Conservation (phyloP, 1,284 basidiomycete genomes). For the Trichosporon inkin region DNA sequence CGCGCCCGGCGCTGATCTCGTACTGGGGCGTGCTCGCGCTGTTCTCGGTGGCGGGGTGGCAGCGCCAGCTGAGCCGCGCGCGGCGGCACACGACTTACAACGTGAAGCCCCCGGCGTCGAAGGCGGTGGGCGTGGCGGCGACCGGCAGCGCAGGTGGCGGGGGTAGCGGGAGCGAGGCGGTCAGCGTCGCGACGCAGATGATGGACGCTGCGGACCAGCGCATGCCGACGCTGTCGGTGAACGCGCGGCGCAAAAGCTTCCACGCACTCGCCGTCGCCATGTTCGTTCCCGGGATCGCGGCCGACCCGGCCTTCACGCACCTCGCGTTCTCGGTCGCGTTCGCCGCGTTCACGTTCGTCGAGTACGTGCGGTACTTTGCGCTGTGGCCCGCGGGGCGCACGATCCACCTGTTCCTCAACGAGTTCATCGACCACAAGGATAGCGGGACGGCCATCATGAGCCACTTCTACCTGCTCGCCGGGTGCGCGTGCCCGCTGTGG, state of each 20-base stretch:
- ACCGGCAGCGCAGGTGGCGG: background rate
- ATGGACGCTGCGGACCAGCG: constrained; percentile 81
- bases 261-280: constrained; percentile 92
- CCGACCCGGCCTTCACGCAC: constrained; percentile 94
- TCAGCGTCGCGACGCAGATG: constrained; percentile 63
- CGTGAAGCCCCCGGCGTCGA: constrained; percentile 21
- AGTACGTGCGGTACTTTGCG: constrained; percentile 96
- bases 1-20: constrained; percentile 67
- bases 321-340: constrained; percentile 90
- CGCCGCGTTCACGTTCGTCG: constrained; percentile 87
- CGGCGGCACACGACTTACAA: constrained; percentile 56
- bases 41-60: constrained; percentile 89
- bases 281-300: constrained; percentile 87
- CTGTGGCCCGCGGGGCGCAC: constrained; percentile 92
- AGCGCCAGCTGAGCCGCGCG: constrained; percentile 72
- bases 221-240: constrained; percentile 82
- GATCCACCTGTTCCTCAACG: constrained; percentile 93
- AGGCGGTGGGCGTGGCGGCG: background rate
- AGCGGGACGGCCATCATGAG: constrained; percentile 92
- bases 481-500: constrained; percentile 91
- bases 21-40: constrained; percentile 82
- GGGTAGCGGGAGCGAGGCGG: background rate
- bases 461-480: constrained; percentile 94
- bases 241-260: constrained; percentile 96
- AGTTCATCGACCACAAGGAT: constrained; percentile 95